These are phyloP conservation scores for Eruca vesicaria DNA, from an alignment of 441 rosid species.

Conservation along the genomic window DNA sequence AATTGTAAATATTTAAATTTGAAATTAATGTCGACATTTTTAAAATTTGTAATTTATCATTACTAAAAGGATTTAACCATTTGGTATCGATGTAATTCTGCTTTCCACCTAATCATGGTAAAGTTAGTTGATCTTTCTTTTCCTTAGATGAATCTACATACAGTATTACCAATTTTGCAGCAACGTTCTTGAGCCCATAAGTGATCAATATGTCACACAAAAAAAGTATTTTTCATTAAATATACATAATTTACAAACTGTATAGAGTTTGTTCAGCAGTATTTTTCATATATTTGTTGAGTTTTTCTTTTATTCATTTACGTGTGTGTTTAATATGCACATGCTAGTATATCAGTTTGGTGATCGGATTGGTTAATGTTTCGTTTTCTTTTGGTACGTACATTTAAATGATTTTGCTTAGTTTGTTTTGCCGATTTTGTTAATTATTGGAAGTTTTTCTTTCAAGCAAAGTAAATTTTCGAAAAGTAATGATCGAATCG, in stretches of 20 bases:
- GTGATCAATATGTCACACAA: background rate
- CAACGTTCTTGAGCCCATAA: background rate
- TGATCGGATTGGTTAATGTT: constrained; percentile 7
- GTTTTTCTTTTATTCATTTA: background rate
- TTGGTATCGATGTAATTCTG: background rate
- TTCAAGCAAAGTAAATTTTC: constrained; percentile 28
- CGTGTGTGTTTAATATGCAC: background rate
- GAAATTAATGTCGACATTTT: constrained; percentile 2
- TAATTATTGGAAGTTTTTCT: constrained; percentile 25
- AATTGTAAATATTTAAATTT: constrained; percentile 7
- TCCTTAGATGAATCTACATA: background rate
- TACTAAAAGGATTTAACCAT: constrained; percentile 1
- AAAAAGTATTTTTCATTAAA: background rate
- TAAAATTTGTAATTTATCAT: background rate
- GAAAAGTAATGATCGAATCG: constrained; percentile 7
- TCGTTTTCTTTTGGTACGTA: background rate
- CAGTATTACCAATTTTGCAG: background rate
- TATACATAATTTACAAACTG: background rate
- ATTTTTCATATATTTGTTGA: background rate
- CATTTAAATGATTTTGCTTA: background rate
- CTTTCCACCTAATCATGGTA: constrained; percentile 14
- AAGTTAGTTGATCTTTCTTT: background rate
- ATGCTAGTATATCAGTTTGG: background rate
- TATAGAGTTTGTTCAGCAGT: background rate
- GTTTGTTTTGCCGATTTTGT: background rate